Conservation (phyloP, 257 asterid species). For the Solanum pennellii region DNA sequence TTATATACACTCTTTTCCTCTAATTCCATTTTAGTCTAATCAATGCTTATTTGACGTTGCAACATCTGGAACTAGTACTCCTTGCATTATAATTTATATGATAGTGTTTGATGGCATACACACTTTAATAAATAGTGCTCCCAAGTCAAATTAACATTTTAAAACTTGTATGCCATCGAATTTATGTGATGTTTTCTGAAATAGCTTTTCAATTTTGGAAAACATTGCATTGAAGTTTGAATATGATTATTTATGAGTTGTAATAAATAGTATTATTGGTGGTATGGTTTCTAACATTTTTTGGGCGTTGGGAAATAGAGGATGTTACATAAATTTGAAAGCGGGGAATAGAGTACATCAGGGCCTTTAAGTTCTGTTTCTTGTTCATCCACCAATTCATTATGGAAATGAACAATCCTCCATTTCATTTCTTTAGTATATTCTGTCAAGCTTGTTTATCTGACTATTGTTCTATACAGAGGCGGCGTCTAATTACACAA, state of each 20-base stretch:
- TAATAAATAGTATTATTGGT: background rate
- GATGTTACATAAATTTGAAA: background rate
- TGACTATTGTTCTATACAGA: constrained; percentile 23
- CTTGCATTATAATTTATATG: background rate
- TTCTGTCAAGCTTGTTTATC: background rate
- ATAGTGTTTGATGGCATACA: background rate
- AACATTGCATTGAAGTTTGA: background rate
- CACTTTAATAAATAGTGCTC: background rate
- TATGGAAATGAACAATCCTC: background rate
- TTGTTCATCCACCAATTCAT: background rate
- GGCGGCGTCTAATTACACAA: constrained; percentile 58
- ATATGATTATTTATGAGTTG: background rate
- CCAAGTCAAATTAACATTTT: background rate
- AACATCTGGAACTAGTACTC: background rate
- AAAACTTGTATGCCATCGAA: background rate
- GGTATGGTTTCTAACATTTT: background rate
- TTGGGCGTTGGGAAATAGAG: background rate
- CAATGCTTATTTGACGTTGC: background rate
- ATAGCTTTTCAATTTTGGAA: background rate
- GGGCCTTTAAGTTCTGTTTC: background rate
- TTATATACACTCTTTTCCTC: background rate
- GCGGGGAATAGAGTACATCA: background rate
- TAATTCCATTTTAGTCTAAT: background rate
- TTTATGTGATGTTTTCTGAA: background rate
- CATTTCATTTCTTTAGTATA: background rate